Evolutionary conservation across 2,329 filamentous ascomycete species (phyloP).

Genomic region (Botrytis medusae): DNA sequence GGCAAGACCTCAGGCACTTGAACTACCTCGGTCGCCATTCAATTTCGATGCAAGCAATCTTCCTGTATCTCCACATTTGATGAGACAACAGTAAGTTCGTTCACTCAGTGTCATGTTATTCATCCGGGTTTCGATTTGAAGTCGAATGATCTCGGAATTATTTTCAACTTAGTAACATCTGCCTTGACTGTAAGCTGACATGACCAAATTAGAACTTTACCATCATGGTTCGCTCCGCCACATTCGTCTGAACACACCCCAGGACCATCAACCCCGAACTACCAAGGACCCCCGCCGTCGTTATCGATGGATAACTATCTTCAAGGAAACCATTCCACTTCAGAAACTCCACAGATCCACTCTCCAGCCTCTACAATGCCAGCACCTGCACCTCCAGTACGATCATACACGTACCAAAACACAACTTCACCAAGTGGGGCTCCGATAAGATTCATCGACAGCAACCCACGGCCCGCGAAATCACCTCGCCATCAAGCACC

Average conservation of each 20-base stretch:
- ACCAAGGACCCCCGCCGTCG: slow-evolving; percentile 27
- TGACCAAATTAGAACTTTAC: slow-evolving; percentile 25
- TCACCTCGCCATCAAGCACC: slow-evolving; percentile 38
- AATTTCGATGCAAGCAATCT: slow-evolving; percentile 39
- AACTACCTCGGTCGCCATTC: slow-evolving; percentile 38
- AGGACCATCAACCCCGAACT: slow-evolving; percentile 32
- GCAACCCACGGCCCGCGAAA: slow-evolving; percentile 38
- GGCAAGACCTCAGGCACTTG: slow-evolving; percentile 33
- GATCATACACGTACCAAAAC: slow-evolving; percentile 22
- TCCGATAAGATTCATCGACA: slow-evolving; percentile 35
- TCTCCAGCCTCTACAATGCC: slow-evolving; percentile 27
- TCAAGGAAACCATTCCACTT: slow-evolving; percentile 31
- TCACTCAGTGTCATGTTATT: not conserved
- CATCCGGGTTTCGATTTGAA: not conserved
- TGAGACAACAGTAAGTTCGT: slow-evolving; percentile 37
- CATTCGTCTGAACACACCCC: slow-evolving; percentile 36
- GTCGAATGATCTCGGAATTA: not conserved
- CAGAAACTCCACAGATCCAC: slow-evolving; percentile 30
- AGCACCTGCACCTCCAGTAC: slow-evolving; percentile 15
- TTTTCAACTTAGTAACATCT: not conserved
- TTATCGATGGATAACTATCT: slow-evolving; percentile 35
- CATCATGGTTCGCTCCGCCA: slow-evolving; percentile 31
- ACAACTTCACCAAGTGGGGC: slow-evolving; percentile 17
- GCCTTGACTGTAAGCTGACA: slow-evolving; percentile 16
- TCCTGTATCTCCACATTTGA: slow-evolving; percentile 35